Base-by-base conservation (phyloP, 2,329 filamentous ascomycete species). In the Claviceps monticola region DNA sequence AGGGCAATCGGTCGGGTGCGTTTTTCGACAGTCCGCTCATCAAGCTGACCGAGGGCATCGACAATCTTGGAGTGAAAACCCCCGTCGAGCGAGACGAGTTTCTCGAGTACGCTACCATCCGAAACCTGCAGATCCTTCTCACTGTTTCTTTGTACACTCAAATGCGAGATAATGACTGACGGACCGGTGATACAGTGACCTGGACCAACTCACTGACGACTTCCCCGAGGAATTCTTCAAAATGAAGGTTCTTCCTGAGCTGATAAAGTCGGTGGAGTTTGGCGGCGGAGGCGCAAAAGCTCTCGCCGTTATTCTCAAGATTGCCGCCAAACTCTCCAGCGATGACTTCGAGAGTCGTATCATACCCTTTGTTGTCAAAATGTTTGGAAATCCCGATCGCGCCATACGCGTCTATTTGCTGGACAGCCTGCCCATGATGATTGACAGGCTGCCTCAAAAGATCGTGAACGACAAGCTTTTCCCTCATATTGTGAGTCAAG, bases 211-310 rank as follows among this genome's bases (percentile, higher is more conserved):
- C 5, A 85, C 88, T 0, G 88, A 96, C 58, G 90, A 98, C 66
- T 96, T 97, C 55, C 93, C 93, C 0, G 91, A 96, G 63, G 93
- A 97, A 54, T 98, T 95, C 66, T 95, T 97, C 74, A 95, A 94
- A 64, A 86, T 95, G 77, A 98, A 97, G 63, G 82, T 98, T 3
- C 74, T 98, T 8, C 93, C 93, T 0, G 93, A 98, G 64, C 73
- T 98, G 34, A 76, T 98, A n/a, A 98, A 97, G 64, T 95, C 90
- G 0, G 89, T 97, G n/a, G 93, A 98, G 62, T 98, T 96, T 66
- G 93, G 93, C 7, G 93, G 91, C 11, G 93, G 93, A 29, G 93
- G 93, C 0, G 87, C 91, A 0, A 94, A 95, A 62, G 90, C 95
- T 0, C 86, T 98, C 54, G 72, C 76, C 1, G 82, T 95, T 1